Evolutionary conservation across 768 basidiomycete genomes (phyloP), one percentile per base, ranked within the genome.

Genomic region (Tubosaeta brunneosetosa): DNA sequence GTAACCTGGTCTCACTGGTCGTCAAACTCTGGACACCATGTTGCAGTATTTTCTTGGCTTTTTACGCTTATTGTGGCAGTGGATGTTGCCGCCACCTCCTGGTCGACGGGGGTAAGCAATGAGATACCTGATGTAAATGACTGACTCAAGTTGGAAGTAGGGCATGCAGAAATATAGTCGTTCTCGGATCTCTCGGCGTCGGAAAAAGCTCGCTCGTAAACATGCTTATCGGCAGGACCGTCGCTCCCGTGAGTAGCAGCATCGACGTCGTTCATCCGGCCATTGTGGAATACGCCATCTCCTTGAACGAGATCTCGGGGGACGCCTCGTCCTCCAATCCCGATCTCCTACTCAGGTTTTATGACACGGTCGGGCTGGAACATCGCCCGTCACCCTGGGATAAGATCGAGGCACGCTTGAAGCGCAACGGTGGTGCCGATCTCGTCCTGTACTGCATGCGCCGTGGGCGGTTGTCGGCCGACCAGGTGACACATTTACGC

Each of bases 151-250:
- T n/a, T 11, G 14, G n/a, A 26, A 26, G 2, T 25, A 55, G 56
- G 38, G 31, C 43, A 10, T 58, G 40, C 19, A 47, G 37, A 38
- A 60, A 60, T 13, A 50, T 66, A 2, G 19, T 65, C 49, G 19
- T 65, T 44, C 53, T 66, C 27, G 65, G 64, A n/a, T 59, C 63
- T 17, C 51, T 65, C 13, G 65, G 74, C 32, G 46, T 58, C 25
- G 69, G 69, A 10, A 76, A 76, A 53, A 74, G 76, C 57, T 71
- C 72, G 7, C 61, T 74, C 32, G 55, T 76, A 38, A 77, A 77
- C 56, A 64, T 75, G 64, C 50, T 77, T 6, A 46, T 57, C 34
- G 66, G 66, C 27, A 38, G 42, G 10, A 16, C 59, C 1, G 56
- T 60, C 12, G 72, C 73, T 1, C 50, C 46, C 0, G 61, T 66